Evolutionary conservation across 345 rosid genomes (phyloP).

Genomic region (Conringia planisiliqua): DNA sequence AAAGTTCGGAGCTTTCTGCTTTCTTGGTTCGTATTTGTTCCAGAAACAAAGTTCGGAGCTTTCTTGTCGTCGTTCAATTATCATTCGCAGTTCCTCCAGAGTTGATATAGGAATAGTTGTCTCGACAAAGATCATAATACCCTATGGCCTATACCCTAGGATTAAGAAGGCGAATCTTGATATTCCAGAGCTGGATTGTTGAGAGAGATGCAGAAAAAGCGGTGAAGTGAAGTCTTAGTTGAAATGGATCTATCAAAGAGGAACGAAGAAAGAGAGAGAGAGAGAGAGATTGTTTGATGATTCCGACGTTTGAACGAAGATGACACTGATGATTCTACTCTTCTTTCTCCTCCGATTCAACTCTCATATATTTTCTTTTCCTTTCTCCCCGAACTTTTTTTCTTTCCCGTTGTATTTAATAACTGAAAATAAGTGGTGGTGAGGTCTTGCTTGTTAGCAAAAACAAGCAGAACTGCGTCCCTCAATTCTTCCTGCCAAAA

Average conservation of each 20-base stretch:
- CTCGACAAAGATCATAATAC: constrained; percentile 84
- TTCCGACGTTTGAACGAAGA: constrained; percentile 45
- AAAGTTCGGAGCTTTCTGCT: constrained; percentile 43
- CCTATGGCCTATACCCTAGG: no score
- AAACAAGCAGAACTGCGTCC: no score
- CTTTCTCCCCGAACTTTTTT: neutral
- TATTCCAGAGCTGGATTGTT: neutral
- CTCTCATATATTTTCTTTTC: neutral
- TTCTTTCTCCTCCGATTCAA: neutral
- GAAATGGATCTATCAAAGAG: constrained; percentile 39
- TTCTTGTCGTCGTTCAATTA: constrained; percentile 81
- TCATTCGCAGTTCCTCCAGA: constrained; percentile 62
- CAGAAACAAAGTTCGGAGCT: no score
- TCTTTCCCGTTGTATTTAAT: constrained; percentile 13
- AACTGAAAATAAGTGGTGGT: no score
- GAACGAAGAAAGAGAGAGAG: neutral
- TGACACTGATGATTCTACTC: neutral
- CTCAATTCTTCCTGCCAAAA: no score
- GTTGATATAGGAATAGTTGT: constrained; percentile 70
- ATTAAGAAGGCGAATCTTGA: constrained; percentile 10
- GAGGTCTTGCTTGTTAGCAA: no score
- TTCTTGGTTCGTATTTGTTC: constrained; percentile 93
- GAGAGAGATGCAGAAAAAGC: constrained; percentile 15
- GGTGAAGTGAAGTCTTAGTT: constrained; percentile 34
- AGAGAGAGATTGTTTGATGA: constrained; percentile 28